phyloP scores from a whole-genome alignment of 768 basidiomycete genomes.

The Kockovaella imperatae region DNA sequence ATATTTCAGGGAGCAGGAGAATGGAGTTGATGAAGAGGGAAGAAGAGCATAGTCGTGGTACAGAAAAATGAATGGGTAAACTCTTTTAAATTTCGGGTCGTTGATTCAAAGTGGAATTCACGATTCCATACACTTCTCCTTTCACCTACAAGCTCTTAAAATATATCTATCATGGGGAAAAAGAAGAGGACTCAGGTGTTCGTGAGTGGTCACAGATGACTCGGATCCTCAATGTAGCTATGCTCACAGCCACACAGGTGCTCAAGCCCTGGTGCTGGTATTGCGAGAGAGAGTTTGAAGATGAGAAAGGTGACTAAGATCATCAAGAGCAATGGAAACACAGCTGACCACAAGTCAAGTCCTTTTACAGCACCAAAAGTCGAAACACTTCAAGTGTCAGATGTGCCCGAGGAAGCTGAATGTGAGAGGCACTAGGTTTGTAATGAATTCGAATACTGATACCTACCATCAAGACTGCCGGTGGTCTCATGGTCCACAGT shows the following conservation, averaged over 20 bases:
- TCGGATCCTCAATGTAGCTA: not conserved
- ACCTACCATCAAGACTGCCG: constrained; percentile 59
- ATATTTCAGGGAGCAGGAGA: too few relatives aligned
- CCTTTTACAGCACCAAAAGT: constrained; percentile 98
- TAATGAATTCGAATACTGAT: too few relatives aligned
- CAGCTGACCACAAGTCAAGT: constrained; percentile 51
- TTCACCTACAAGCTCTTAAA: not conserved
- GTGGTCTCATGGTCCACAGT: constrained; percentile 93
- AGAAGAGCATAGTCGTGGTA: too few relatives aligned
- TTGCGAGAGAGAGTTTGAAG: constrained; percentile 97
- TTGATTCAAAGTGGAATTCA: too few relatives aligned
- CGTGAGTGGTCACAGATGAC: constrained; percentile 19
- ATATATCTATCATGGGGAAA: constrained; percentile 34
- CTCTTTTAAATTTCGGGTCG: too few relatives aligned
- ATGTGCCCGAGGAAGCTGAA: constrained; percentile 93
- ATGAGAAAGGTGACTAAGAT: constrained; percentile 76
- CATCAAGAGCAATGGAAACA: not conserved
- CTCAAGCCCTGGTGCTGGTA: constrained; percentile 88
- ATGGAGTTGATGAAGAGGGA: too few relatives aligned
- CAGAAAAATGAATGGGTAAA: too few relatives aligned
- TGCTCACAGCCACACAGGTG: constrained; percentile 18
- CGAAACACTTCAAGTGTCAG: constrained; percentile 97
- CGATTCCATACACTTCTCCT: too few relatives aligned
- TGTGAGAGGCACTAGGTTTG: constrained; percentile 14
- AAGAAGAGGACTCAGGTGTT: constrained; percentile 41